These are phyloP conservation scores for Cyclotella choctawhatcheeana DNA, from an alignment of 108 stramenopile genomes.

Conservation along the genomic window DNA sequence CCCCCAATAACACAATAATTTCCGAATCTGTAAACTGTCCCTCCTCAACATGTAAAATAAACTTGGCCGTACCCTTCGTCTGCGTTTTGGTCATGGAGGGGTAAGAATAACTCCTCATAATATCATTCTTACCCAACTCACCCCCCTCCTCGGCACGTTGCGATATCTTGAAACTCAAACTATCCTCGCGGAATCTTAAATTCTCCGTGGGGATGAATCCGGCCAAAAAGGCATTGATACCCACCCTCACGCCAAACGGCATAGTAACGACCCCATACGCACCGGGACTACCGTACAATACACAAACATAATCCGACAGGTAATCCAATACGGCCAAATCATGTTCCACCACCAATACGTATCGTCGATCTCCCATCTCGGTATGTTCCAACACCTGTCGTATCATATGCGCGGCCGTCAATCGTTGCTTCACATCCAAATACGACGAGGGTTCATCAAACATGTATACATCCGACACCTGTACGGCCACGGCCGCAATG, in stretches of 20 bases:
- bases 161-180: conserved; percentile 96
- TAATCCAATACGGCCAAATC: conserved; percentile 99
- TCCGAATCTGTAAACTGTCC: conserved; percentile 97
- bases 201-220: conserved; percentile 99
- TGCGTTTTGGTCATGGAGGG: conserved; percentile 98
- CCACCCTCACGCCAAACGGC: conserved; percentile 97
- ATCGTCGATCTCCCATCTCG: conserved; percentile 79
- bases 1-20: conserved; percentile 97
- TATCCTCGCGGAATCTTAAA: conserved; percentile 96
- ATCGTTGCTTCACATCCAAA: conserved; percentile 98
- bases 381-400: conserved; percentile 83
- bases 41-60: conserved; percentile 94
- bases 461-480: conserved; percentile 98
- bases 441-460: conserved; percentile 99
- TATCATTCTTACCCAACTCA: conserved; percentile 67
- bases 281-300: conserved; percentile 94
- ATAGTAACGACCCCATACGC: conserved; percentile 99
- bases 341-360: conserved; percentile 98
- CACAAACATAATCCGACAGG: conserved; percentile 98
- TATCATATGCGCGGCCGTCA: conserved; percentile 97
- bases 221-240: conserved; percentile 99
- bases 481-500: conserved; percentile 92
- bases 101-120: conserved; percentile 87
- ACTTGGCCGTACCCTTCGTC: conserved; percentile 76
- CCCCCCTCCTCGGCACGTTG: conserved; percentile 75